These are phyloP conservation scores for Pugionium dolabratum DNA, from an alignment of 345 rosid species.

Conservation along the genomic window DNA sequence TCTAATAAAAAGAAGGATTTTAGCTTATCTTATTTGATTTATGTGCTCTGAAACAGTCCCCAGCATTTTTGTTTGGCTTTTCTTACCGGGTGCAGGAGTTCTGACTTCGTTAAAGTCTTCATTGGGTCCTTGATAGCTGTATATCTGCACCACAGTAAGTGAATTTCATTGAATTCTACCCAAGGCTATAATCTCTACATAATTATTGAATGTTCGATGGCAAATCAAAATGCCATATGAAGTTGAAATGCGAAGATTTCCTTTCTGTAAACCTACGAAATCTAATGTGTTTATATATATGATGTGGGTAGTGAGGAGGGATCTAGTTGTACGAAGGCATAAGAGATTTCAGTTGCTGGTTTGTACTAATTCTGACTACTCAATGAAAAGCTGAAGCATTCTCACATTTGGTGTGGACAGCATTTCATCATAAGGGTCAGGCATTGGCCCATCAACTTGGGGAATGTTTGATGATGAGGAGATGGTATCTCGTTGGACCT, in stretches of 20 bases:
- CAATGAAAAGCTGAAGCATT: conserved; percentile 27
- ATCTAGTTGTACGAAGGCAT: background rate
- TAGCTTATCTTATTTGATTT: conserved; percentile 1
- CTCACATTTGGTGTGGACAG: conserved; percentile 95
- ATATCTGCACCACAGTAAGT: conserved; percentile 56
- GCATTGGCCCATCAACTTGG: conserved; percentile 91
- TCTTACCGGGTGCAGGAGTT: conserved; percentile 93
- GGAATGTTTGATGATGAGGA: conserved; percentile 58
- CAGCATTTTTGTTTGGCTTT: conserved; percentile 8
- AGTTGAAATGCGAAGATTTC: background rate
- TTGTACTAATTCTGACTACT: conserved; percentile 17
- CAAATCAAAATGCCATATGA: conserved; percentile 13
- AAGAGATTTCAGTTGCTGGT: conserved; percentile 1
- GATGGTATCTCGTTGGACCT: conserved; percentile 22
- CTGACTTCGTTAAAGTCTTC: conserved; percentile 85
- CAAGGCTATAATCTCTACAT: background rate
- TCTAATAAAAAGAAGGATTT: conserved; percentile 48
- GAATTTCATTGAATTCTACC: conserved; percentile 6
- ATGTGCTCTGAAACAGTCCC: conserved; percentile 11
- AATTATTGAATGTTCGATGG: background rate
- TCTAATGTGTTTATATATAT: conserved; percentile 13
- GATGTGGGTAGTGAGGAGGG: background rate
- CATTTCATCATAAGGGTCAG: conserved; percentile 90
- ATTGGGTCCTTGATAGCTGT: conserved; percentile 85
- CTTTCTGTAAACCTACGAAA: conserved; percentile 6